Evolutionary conservation across 2,329 filamentous ascomycete genomes (phyloP).

Genomic region (Aspergillus intermedius): DNA sequence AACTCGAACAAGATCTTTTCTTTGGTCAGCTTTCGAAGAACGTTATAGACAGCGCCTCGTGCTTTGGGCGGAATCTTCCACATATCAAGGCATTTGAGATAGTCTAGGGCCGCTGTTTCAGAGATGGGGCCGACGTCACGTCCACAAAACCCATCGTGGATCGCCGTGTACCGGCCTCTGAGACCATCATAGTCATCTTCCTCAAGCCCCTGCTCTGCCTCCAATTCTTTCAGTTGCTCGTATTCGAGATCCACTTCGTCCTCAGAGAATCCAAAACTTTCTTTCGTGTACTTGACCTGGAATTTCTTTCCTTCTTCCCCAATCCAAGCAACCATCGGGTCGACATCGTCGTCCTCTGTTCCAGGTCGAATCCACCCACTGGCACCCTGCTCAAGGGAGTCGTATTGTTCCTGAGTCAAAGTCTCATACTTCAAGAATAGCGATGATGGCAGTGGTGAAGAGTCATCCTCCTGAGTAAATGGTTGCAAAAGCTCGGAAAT

Average conservation of each 20-base stretch:
- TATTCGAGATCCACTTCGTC: constrained; percentile 57
- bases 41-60: constrained; percentile 61
- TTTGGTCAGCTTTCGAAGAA: constrained; percentile 54
- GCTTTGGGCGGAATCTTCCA: constrained; percentile 51
- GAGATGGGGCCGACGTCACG: constrained; percentile 4
- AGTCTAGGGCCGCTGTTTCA: constrained; percentile 31
- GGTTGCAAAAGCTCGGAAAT: constrained; percentile 40
- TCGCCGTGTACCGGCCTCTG: constrained; percentile 38
- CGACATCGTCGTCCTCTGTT: constrained; percentile 22
- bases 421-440: constrained; percentile 51
- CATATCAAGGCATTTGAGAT: constrained; percentile 46
- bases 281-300: constrained; percentile 37
- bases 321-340: constrained; percentile 52
- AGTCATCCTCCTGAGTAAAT: constrained; percentile 28
- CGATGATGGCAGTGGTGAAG: constrained; percentile 47
- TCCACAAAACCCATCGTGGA: constrained; percentile 39
- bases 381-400: constrained; percentile 52
- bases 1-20: constrained; percentile 43
- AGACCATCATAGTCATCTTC: constrained; percentile 53
- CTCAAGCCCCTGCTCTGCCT: constrained; percentile 49
- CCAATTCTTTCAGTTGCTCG: constrained; percentile 55
- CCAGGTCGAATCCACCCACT: constrained; percentile 35
- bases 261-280: constrained; percentile 49
- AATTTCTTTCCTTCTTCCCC: constrained; percentile 46
- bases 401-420: constrained; percentile 57